phyloP scores from a whole-genome alignment of 768 basidiomycete genomes.

The Phanerodontia chrysosporium region DNA sequence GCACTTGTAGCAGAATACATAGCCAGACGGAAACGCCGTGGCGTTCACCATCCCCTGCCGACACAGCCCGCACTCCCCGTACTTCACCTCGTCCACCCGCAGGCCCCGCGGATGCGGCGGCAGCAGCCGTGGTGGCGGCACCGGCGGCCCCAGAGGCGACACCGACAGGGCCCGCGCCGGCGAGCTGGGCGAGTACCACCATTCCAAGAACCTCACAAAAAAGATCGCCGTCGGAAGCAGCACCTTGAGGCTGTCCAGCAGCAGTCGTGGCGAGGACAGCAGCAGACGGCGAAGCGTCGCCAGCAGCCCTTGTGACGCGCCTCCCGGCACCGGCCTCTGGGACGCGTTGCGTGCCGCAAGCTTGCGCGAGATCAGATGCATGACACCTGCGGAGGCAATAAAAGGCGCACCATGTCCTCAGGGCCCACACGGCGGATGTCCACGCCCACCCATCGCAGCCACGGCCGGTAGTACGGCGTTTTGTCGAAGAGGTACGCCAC shows the following conservation, averaged over 20 bases:
- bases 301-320: conserved; percentile 33
- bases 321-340: conserved; percentile 16
- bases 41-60: conserved; percentile 71
- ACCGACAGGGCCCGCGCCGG: conserved; percentile 71
- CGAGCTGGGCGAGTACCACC: conserved; percentile 97
- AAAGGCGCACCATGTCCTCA: conserved; percentile 67
- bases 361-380: conserved; percentile 13
- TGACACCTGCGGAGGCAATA: not conserved
- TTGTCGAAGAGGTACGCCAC: conserved; percentile 86
- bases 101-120: conserved; percentile 72
- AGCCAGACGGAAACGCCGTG: conserved; percentile 86
- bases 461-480: conserved; percentile 85
- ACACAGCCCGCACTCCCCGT: conserved; percentile 88
- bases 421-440: conserved; percentile 75
- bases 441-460: conserved; percentile 82
- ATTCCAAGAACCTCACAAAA: conserved; percentile 94
- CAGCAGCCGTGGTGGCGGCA: conserved; percentile 75
- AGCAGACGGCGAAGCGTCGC: conserved; percentile 45
- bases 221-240: conserved; percentile 88
- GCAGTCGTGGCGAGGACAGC: conserved; percentile 49
- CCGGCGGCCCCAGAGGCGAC: conserved; percentile 58
- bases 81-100: conserved; percentile 54
- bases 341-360: conserved; percentile 21
- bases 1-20: conserved; percentile 93
- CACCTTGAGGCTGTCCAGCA: conserved; percentile 75